Conservation (phyloP, 1,284 basidiomycete species). For the Schizopora paradoxa region DNA sequence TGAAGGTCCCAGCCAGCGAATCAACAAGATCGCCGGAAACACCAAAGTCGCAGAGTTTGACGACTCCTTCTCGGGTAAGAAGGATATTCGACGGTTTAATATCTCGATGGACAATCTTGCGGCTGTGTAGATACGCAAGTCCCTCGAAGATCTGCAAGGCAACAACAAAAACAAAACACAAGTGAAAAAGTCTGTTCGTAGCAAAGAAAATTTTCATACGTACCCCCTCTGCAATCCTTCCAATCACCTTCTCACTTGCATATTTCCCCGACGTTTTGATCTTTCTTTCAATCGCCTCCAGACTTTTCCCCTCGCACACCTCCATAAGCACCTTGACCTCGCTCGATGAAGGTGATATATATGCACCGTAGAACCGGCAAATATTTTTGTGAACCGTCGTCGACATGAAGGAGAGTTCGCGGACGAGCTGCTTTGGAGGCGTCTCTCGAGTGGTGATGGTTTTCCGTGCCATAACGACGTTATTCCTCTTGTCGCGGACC, state of each 20-base stretch:
- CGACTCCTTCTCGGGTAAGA: conserved; percentile 77
- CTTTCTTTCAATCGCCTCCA: conserved; percentile 84
- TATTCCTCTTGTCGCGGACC: conserved; percentile 75
- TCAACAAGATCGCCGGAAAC: conserved; percentile 93
- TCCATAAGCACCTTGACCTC: conserved; percentile 98
- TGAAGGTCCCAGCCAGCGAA: conserved; percentile 91
- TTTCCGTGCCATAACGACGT: conserved; percentile 88
- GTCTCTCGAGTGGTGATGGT: conserved; percentile 94
- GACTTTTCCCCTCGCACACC: conserved; percentile 80
- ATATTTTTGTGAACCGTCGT: conserved; percentile 85
- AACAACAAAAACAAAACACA: conserved; percentile 7
- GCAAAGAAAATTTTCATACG: conserved; percentile 26
- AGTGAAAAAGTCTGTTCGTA: conserved; percentile 17
- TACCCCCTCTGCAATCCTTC: conserved; percentile 88
- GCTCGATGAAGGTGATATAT: conserved; percentile 87
- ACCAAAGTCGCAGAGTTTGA: conserved; percentile 95
- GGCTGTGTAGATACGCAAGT: conserved; percentile 86
- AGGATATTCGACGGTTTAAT: conserved; percentile 98
- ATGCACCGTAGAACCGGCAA: conserved; percentile 90
- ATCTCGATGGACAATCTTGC: conserved; percentile 93
- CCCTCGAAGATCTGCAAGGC: conserved; percentile 84
- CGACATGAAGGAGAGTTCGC: conserved; percentile 89
- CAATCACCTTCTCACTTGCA: conserved; percentile 89
- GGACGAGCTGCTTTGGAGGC: conserved; percentile 87
- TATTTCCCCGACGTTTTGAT: conserved; percentile 79